Evolutionary conservation across 495 filamentous ascomycete species (phyloP).

Genomic region (Immersiella caudata): DNA sequence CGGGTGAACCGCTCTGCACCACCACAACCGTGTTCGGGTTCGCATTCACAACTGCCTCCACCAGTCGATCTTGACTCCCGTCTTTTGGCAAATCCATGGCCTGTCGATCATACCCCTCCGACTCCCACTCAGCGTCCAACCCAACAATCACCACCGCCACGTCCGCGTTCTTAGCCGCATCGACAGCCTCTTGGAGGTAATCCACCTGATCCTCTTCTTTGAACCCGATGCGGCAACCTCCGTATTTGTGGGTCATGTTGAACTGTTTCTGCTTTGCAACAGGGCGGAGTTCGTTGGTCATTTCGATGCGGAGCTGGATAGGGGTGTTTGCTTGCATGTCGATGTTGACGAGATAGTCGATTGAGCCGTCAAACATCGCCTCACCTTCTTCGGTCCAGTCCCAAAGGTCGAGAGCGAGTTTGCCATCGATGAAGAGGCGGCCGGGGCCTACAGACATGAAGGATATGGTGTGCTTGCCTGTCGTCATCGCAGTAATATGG

Average conservation of each 20-base stretch:
- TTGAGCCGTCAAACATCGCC: constrained; percentile 62
- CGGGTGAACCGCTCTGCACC: constrained; percentile 81
- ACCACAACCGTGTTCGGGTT: constrained; percentile 79
- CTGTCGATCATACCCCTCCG: constrained; percentile 81
- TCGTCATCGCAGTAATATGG: constrained; percentile 52
- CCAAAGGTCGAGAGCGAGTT: constrained; percentile 74
- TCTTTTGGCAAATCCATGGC: constrained; percentile 76
- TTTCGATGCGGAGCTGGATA: constrained; percentile 57
- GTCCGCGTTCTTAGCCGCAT: constrained; percentile 67
- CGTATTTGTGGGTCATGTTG: constrained; percentile 60
- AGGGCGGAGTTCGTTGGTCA: constrained; percentile 64
- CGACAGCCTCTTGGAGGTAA: constrained; percentile 70
- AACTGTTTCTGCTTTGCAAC: constrained; percentile 52
- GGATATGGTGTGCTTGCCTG: constrained; percentile 72
- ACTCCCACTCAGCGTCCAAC: constrained; percentile 85
- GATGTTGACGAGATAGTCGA: constrained; percentile 57
- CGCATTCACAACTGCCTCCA: constrained; percentile 67
- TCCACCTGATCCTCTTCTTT: constrained; percentile 70
- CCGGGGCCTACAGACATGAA: constrained; percentile 77
- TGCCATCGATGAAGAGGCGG: constrained; percentile 67
- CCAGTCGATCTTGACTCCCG: constrained; percentile 73
- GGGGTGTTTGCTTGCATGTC: constrained; percentile 54
- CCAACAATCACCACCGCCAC: constrained; percentile 81
- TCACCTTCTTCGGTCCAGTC: constrained; percentile 68
- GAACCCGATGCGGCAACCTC: constrained; percentile 79